Conservation (phyloP, 2,329 filamentous ascomycete genomes). For the Cordyceps cicadae region DNA sequence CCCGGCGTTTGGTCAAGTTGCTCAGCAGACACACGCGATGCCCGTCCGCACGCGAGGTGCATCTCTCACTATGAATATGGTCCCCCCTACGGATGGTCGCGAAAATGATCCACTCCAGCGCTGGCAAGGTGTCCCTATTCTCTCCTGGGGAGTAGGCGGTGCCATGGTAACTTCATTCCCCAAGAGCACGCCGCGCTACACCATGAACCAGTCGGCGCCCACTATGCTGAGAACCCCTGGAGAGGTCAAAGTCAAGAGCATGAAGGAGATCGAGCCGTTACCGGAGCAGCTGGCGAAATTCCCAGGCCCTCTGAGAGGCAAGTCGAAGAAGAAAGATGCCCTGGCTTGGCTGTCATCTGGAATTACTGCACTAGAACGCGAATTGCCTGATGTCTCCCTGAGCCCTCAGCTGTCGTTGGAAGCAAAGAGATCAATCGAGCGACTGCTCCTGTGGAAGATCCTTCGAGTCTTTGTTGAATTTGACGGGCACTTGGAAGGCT, state of each 20-base stretch:
- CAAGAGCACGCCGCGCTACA: slow-evolving; percentile 78
- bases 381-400: slow-evolving; percentile 39
- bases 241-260: slow-evolving; percentile 67
- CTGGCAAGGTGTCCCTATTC: slow-evolving; percentile 83
- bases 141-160: slow-evolving; percentile 84
- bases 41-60: slow-evolving; percentile 31
- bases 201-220: slow-evolving; percentile 61
- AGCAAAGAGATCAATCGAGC: slow-evolving; percentile 69
- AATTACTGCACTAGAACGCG: slow-evolving; percentile 65
- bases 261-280: slow-evolving; percentile 65
- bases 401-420: slow-evolving; percentile 45
- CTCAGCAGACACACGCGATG: slow-evolving; percentile 14
- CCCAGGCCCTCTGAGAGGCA: slow-evolving; percentile 80
- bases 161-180: slow-evolving; percentile 78
- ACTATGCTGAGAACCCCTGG: slow-evolving; percentile 77
- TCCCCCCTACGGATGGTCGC: slow-evolving; percentile 56
- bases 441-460: slow-evolving; percentile 79
- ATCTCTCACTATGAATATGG: slow-evolving; percentile 48
- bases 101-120: slow-evolving; percentile 72
- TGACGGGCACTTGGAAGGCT: slow-evolving; percentile 75
- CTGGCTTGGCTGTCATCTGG: slow-evolving; percentile 69
- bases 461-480: slow-evolving; percentile 74
- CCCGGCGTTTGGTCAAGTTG: slow-evolving; percentile 21
- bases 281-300: slow-evolving; percentile 70
- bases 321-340: slow-evolving; percentile 93